A percentile compares a stretch with the other conserved stretches of the same genome.
Evolutionary conservation across 306 rosid genomes (phyloP).

Genomic region (Vigna trinervia): DNA sequence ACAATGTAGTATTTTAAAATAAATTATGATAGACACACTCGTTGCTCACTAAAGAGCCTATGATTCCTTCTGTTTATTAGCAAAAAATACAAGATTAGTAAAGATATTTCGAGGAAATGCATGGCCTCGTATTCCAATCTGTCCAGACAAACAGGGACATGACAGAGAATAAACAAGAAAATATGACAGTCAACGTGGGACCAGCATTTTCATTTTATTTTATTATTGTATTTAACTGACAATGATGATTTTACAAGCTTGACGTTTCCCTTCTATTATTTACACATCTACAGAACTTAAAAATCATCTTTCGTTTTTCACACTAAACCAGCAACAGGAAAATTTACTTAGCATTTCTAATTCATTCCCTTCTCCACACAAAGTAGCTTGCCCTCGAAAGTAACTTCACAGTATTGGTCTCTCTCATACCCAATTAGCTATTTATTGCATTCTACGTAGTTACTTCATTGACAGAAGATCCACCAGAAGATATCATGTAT

Average conservation of each 20-base stretch:
- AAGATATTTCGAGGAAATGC: background rate
- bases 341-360: conserved; percentile 9
- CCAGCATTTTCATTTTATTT: background rate
- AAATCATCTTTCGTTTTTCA: background rate
- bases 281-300: conserved; percentile 1
- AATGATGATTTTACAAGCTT: background rate
- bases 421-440: too few species aligned
- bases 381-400: conserved; percentile 26
- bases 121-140: background rate
- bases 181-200: background rate
- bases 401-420: conserved; percentile 15
- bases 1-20: too few species aligned
- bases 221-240: background rate
- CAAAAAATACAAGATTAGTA: conserved; percentile 7
- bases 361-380: conserved; percentile 16
- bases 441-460: too few species aligned
- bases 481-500: too few species aligned
- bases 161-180: conserved; percentile 25
- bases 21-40: background rate
- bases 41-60: background rate
- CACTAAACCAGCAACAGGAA: conserved; percentile 13
- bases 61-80: too few species aligned
- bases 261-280: conserved; percentile 2
- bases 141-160: background rate
- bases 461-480: too few species aligned